Evolutionary conservation across 1,284 basidiomycete species (phyloP).

Genomic region (Trichosporon coremiiforme): DNA sequence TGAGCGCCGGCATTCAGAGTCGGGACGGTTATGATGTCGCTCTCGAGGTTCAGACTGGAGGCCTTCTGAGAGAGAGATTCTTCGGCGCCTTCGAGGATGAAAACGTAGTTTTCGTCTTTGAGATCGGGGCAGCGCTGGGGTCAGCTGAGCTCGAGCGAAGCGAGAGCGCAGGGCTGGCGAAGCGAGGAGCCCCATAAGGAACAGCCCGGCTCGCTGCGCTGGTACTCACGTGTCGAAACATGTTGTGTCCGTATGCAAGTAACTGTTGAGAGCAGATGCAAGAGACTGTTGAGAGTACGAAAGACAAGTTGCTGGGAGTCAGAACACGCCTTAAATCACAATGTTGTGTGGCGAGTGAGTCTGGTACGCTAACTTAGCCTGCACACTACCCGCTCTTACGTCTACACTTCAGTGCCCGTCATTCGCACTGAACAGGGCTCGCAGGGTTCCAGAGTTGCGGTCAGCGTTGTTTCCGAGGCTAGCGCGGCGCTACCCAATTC

Average conservation of each 20-base stretch:
- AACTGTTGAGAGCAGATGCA: too few relatives aligned
- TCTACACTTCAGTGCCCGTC: too few relatives aligned
- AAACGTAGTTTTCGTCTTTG: not conserved
- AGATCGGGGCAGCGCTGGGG: not conserved
- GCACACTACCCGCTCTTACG: too few relatives aligned
- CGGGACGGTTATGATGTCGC: not conserved
- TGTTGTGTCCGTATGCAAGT: not conserved
- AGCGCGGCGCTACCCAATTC: not conserved
- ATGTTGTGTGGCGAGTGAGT: not conserved
- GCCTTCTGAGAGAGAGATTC: not conserved
- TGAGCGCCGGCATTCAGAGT: not conserved
- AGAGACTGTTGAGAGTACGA: too few relatives aligned
- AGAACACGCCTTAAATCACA: too few relatives aligned
- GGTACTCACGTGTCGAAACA: not conserved
- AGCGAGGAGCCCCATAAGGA: too few relatives aligned
- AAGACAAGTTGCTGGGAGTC: too few relatives aligned
- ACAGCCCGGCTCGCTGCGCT: too few relatives aligned
- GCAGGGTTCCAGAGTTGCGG: not conserved
- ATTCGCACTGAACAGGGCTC: not conserved
- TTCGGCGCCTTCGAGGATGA: constrained; percentile 8
- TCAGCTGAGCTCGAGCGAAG: not conserved
- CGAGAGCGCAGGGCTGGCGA: too few relatives aligned
- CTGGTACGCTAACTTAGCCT: not conserved
- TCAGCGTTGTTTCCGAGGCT: not conserved
- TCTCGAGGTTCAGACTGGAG: not conserved